phyloP scores from a whole-genome alignment of 176 grass and related monocot species.

The maize (Zea mays) region DNA sequence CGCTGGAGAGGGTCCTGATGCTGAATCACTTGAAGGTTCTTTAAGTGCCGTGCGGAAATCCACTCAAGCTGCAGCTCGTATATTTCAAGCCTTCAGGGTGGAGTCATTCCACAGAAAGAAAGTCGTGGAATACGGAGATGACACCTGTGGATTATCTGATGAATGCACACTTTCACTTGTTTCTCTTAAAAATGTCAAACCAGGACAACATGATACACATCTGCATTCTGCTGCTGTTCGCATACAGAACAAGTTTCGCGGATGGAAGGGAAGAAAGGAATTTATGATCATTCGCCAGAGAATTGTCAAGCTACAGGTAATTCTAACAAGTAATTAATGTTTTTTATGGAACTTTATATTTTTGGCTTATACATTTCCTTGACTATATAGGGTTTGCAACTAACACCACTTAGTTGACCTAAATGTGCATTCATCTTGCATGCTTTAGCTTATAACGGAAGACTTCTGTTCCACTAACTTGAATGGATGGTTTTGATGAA shows the following conservation, averaged over 20 bases:
- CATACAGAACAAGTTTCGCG: slow-evolving; percentile 88
- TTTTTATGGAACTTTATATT: slow-evolving; percentile 15
- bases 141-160: slow-evolving; percentile 59
- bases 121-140: slow-evolving; percentile 56
- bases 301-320: slow-evolving; percentile 88
- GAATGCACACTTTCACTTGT: slow-evolving; percentile 64
- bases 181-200: slow-evolving; percentile 61
- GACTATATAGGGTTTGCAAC: neutral
- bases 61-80: slow-evolving; percentile 82
- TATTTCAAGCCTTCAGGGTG: slow-evolving; percentile 82
- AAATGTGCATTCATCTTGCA: neutral
- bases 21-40: slow-evolving; percentile 61
- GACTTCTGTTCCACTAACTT: neutral
- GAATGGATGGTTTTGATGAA: neutral
- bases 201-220: slow-evolving; percentile 55
- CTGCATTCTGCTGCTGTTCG: slow-evolving; percentile 66
- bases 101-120: slow-evolving; percentile 86
- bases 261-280: slow-evolving; percentile 85
- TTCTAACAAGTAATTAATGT: neutral
- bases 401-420: neutral
- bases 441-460: neutral
- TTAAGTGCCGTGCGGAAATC: slow-evolving; percentile 77
- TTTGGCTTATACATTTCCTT: neutral
- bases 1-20: slow-evolving; percentile 39
- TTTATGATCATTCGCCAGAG: slow-evolving; percentile 82